Conservation (phyloP, 176 grass and related monocot genomes). For the Musa schizocarpa region DNA sequence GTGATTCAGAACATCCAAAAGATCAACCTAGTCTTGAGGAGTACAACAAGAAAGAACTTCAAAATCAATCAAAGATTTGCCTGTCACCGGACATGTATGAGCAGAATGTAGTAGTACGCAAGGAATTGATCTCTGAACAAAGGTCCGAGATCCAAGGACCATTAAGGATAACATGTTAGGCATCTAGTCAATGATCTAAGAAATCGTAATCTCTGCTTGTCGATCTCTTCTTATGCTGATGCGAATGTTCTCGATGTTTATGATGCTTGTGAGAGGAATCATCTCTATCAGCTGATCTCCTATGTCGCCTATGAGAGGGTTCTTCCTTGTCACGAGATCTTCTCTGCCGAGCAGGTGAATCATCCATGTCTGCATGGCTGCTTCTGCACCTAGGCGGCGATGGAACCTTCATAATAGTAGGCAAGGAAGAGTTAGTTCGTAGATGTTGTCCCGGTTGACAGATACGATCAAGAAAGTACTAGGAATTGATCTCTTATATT, state of each 20-base stretch:
- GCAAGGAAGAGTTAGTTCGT: background rate
- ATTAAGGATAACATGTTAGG: background rate
- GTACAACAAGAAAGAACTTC: no score
- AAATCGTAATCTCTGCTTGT: background rate
- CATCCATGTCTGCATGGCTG: constrained; percentile 21
- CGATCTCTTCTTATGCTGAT: background rate
- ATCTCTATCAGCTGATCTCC: constrained; percentile 25
- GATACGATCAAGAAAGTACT: background rate
- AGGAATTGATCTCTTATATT: background rate
- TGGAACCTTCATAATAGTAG: constrained; percentile 34
- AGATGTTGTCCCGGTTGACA: background rate
- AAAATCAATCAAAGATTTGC: no score
- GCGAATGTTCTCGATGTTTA: background rate
- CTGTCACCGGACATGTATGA: no score
- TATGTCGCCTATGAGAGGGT: constrained; percentile 19
- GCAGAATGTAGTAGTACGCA: no score
- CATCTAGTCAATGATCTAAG: background rate
- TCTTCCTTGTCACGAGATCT: constrained; percentile 40
- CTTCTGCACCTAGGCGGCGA: constrained; percentile 45
- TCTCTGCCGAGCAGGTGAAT: constrained; percentile 35
- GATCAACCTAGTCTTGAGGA: no score
- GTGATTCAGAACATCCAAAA: no score
- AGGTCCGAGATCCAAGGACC: no score
- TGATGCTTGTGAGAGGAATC: constrained; percentile 17
- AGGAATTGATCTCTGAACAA: no score